phyloP scores from a whole-genome alignment of 2,329 filamentous ascomycete species.

The Fusarium pseudonygamai region DNA sequence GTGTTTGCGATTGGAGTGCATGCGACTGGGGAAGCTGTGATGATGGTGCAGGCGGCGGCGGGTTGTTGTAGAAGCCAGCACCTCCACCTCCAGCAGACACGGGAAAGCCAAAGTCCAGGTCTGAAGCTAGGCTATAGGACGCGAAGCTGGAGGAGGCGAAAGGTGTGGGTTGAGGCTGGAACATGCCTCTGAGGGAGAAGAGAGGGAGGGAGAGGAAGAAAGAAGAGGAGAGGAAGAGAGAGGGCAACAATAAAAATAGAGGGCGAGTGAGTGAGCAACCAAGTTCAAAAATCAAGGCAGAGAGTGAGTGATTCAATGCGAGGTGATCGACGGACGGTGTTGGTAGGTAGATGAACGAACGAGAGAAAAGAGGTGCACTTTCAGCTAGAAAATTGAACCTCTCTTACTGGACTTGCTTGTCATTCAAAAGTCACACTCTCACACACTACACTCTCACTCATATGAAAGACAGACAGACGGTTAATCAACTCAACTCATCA shows the following conservation, averaged over 20 bases:
- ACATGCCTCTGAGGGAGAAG: constrained; percentile 55
- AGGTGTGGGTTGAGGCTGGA: constrained; percentile 63
- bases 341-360: background rate
- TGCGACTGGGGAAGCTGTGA: constrained; percentile 16
- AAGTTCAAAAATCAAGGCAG: constrained; percentile 5
- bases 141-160: constrained; percentile 55
- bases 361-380: constrained; percentile 13
- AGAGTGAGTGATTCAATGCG: constrained; percentile 21
- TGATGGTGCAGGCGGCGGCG: constrained; percentile 21
- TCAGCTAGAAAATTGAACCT: constrained; percentile 17
- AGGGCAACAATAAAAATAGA: constrained; percentile 3
- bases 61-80: constrained; percentile 31
- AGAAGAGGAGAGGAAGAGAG: background rate
- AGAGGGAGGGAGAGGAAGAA: constrained; percentile 10
- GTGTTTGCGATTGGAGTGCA: constrained; percentile 21
- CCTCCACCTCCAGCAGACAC: constrained; percentile 42
- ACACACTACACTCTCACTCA: background rate
- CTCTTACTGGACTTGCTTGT: background rate
- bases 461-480: background rate
- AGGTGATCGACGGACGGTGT: background rate
- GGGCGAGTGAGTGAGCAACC: background rate
- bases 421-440: background rate
- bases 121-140: constrained; percentile 52
- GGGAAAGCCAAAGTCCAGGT: constrained; percentile 43
- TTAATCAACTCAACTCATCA: background rate